Conservation (phyloP, 225 moss, liverwort and hornwort genomes). For the Straminergon stramineum region DNA sequence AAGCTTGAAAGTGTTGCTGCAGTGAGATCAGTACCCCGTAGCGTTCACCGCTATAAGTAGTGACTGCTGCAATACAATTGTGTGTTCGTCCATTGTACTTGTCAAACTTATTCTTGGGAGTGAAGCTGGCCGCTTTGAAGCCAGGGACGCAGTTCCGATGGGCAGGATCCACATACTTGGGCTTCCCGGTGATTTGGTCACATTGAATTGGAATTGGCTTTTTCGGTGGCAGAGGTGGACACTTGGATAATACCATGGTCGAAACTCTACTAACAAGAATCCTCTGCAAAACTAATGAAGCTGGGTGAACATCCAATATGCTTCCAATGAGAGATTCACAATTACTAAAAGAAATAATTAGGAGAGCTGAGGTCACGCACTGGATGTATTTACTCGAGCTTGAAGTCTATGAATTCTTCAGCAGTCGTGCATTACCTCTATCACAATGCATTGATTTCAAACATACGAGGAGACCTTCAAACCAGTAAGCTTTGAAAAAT, state of each 20-base stretch:
- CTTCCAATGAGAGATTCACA: neutral
- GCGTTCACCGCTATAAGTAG: neutral
- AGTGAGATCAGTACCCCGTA: constrained; percentile 12
- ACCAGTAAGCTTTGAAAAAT: neutral
- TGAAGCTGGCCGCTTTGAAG: constrained; percentile 15
- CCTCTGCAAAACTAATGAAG: neutral
- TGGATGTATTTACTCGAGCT: neutral
- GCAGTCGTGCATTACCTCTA: neutral
- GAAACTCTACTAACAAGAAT: neutral
- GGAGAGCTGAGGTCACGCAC: neutral
- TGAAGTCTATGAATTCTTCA: neutral
- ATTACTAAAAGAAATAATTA: neutral
- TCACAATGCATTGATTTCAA: neutral
- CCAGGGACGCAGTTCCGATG: constrained; percentile 11
- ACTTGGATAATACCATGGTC: neutral
- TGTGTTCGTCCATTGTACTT: constrained; percentile 28
- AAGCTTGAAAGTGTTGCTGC: neutral
- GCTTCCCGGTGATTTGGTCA: constrained; percentile 4
- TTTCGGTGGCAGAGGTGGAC: neutral
- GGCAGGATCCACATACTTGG: constrained; percentile 23
- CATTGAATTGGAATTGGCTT: constrained; percentile 1
- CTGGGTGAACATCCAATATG: neutral
- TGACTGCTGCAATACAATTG: constrained; percentile 12
- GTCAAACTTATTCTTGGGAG: constrained; percentile 5
- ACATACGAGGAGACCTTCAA: neutral